These are phyloP conservation scores for Aspergillus carbonarius DNA, from an alignment of 2,329 filamentous ascomycete genomes.

Conservation along the genomic window DNA sequence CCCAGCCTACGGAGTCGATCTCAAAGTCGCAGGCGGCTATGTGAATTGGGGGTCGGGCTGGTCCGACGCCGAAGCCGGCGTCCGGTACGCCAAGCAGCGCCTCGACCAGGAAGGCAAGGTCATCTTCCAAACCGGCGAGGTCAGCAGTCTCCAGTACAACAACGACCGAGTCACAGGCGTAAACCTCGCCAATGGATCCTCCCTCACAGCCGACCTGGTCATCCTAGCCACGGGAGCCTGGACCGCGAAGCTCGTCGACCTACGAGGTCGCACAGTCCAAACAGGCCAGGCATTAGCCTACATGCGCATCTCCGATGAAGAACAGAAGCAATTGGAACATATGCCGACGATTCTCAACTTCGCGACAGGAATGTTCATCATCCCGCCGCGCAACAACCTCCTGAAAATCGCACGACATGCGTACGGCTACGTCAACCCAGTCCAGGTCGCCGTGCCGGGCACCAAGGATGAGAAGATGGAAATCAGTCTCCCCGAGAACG, in stretches of 20 bases:
- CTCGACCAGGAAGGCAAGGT: slow-evolving; percentile 40
- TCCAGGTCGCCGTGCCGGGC: slow-evolving; percentile 31
- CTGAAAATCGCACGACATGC: slow-evolving; percentile 70
- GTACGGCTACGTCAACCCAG: slow-evolving; percentile 61
- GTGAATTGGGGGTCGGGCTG: slow-evolving; percentile 50
- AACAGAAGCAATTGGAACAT: slow-evolving; percentile 63
- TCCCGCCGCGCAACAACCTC: slow-evolving; percentile 54
- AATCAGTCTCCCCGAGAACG: slow-evolving; percentile 42
- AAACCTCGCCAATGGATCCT: slow-evolving; percentile 49
- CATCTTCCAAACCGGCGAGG: slow-evolving; percentile 35
- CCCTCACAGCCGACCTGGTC: slow-evolving; percentile 66
- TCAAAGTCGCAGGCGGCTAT: slow-evolving; percentile 43
- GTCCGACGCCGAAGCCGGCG: slow-evolving; percentile 44
- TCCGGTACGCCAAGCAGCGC: slow-evolving; percentile 39
- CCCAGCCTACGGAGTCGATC: slow-evolving; percentile 35
- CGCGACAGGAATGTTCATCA: slow-evolving; percentile 54
- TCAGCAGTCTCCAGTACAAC: slow-evolving; percentile 29
- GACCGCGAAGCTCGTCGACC: slow-evolving; percentile 74
- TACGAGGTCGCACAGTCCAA: slow-evolving; percentile 72
- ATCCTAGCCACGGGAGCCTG: slow-evolving; percentile 85
- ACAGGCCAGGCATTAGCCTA: slow-evolving; percentile 83
- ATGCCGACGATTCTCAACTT: slow-evolving; percentile 64
- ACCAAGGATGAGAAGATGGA: slow-evolving; percentile 27
- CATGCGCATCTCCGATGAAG: slow-evolving; percentile 68
- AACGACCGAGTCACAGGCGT: slow-evolving; percentile 47